Evolutionary conservation across 495 filamentous ascomycete genomes (phyloP), one percentile per base, ranked within the genome.

Genomic region (Jackrogersella multiformis): DNA sequence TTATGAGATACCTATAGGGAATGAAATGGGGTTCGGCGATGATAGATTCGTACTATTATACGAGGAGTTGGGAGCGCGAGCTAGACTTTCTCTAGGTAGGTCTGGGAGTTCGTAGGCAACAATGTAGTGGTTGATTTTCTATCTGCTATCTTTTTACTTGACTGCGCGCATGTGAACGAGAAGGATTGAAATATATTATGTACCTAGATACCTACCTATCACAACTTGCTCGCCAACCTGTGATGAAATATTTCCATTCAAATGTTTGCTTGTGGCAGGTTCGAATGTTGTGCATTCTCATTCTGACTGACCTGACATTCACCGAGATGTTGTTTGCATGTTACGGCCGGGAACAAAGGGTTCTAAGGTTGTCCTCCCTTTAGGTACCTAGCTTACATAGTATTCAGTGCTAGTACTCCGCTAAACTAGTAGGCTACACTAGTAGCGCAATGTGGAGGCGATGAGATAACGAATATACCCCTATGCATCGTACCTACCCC

Each of bases 1-100:
- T 66, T 64, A 61, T 45, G 66, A 64, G 61, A 64, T 61, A 69
- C 56, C 51, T 51, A 13, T 8, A 9, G 5, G 2, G n/a, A 15
- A 26, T 36, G 16, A 16, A 5, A 46, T 36, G 34, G 24, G 38
- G 12, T 24, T 16, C 6, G 52, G 39, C 18, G 26, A 15, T 49
- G 32, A 44, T 58, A 57, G 48, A 53, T 53, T 36, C 20, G 35
- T 39, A 34, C 46, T 26, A 16, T 49, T 46, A 35, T 13, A 30
- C 35, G 8, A 13, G 41, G 44, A 56, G 32, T 53, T 44, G 39
- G 30, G 32, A 44, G 45, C 42, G 35, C 34, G 24, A 51, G 52
- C 23, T 15, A 32, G 20, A 48, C 15, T 39, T 41, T 61, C 60
- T 45, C n/a, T n/a, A n/a, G n/a, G n/a, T 0, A 26, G 49, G 18